Percentiles rank a stretch among this genome's conserved stretches.
phyloP scores from a whole-genome alignment of 306 rosid genomes.

The Castanea crenata region DNA sequence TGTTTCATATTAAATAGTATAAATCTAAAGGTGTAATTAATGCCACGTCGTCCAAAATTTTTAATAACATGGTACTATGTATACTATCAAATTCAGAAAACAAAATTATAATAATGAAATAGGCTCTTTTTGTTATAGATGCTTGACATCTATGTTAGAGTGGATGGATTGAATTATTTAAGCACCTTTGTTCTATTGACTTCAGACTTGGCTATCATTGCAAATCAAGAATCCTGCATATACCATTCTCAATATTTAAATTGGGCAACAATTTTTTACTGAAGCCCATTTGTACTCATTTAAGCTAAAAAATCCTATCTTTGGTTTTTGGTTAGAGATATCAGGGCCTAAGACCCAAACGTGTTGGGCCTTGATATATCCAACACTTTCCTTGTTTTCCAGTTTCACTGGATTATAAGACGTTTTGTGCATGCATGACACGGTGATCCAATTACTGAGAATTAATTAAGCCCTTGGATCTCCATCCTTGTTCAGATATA shows the following conservation, averaged over 20 bases:
- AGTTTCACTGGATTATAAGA: constrained; percentile 73
- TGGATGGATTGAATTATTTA: constrained; percentile 87
- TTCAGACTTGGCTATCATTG: constrained; percentile 69
- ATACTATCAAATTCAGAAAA: too few relatives aligned
- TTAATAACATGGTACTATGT: too few relatives aligned
- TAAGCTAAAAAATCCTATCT: not conserved
- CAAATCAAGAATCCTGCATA: constrained; percentile 71
- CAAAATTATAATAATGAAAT: constrained; percentile 23
- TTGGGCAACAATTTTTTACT: not conserved
- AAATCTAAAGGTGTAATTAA: too few relatives aligned
- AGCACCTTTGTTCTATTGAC: constrained; percentile 62
- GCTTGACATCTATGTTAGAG: constrained; percentile 56
- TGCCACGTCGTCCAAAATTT: too few relatives aligned
- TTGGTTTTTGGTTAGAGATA: not conserved
- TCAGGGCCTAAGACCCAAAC: too few relatives aligned
- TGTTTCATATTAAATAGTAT: too few relatives aligned
- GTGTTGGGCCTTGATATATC: too few relatives aligned
- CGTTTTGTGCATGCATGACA: constrained; percentile 36
- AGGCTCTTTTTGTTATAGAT: constrained; percentile 55
- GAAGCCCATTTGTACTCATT: not conserved
- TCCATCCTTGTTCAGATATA: not conserved
- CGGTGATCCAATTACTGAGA: not conserved
- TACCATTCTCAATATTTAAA: constrained; percentile 57
- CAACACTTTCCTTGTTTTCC: constrained; percentile 20
- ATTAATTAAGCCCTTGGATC: not conserved